Conservation (phyloP, 139 green algal species). For the Zygnema cylindricum region DNA sequence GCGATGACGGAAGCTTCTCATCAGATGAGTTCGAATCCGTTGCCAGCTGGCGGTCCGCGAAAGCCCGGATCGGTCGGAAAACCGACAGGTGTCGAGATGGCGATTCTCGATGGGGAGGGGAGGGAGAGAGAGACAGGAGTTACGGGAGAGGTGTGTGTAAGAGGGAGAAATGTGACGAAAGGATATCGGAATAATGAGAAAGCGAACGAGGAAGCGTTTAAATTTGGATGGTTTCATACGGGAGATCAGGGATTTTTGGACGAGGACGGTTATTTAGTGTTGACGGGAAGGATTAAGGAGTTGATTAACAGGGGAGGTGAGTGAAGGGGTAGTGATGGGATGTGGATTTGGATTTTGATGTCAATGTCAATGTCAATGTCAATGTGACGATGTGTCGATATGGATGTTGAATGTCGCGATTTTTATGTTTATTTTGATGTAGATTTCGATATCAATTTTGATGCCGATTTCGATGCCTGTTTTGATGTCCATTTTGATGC, state of each 20-base stretch:
- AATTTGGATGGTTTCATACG: conserved; percentile 73
- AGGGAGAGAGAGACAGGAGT: conserved; percentile 39
- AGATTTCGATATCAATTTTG: too few relatives aligned
- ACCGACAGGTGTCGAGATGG: conserved; percentile 54
- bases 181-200: conserved; percentile 82
- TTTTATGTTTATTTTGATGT: conserved; percentile 3
- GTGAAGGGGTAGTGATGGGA: background rate
- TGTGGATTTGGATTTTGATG: conserved; percentile 19
- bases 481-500: too few relatives aligned
- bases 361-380: too few relatives aligned
- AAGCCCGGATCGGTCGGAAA: conserved; percentile 65
- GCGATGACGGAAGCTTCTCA: conserved; percentile 89
- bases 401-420: background rate
- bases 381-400: conserved; percentile 19
- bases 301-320: conserved; percentile 75
- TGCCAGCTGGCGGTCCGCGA: conserved; percentile 61
- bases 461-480: too few relatives aligned
- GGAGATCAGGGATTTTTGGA: conserved; percentile 78
- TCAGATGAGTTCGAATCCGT: conserved; percentile 85
- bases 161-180: conserved; percentile 79
- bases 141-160: conserved; percentile 82
- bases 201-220: conserved; percentile 79
- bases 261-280: conserved; percentile 80
- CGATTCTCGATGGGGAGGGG: conserved; percentile 60
- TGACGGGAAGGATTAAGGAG: conserved; percentile 89